Percentiles rank a stretch among this genome's conserved stretches.
phyloP scores from a whole-genome alignment of 208 protist genomes.

The Acanthamoeba sp. region DNA sequence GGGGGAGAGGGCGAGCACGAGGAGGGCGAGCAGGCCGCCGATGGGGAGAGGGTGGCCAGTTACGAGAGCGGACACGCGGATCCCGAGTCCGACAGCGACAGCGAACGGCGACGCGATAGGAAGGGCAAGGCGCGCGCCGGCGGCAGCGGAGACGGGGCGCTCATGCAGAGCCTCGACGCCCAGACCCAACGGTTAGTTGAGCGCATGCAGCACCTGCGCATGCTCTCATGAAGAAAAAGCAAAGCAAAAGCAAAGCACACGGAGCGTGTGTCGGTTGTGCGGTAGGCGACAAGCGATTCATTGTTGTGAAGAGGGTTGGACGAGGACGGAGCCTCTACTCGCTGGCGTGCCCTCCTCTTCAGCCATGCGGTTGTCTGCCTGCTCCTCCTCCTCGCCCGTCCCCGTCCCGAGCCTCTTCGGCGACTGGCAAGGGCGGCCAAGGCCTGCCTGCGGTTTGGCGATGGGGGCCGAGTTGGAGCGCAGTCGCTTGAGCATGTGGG shows the following conservation, averaged over 20 bases:
- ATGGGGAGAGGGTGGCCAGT: neutral
- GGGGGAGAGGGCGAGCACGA: neutral
- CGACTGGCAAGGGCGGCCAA: neutral
- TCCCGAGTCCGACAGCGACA: neutral
- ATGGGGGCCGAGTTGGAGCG: neutral
- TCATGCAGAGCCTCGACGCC: neutral
- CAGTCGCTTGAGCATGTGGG: neutral
- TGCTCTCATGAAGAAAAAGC: neutral
- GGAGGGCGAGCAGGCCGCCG: neutral
- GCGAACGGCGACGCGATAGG: neutral
- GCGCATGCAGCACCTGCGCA: neutral
- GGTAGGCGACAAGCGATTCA: neutral
- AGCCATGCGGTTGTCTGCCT: neutral
- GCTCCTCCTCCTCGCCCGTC: neutral
- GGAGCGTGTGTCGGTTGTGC: too few relatives aligned
- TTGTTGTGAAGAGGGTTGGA: neutral
- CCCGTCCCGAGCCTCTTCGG: neutral
- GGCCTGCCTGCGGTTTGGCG: neutral
- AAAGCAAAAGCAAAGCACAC: too few relatives aligned
- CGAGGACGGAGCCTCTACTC: too few relatives aligned
- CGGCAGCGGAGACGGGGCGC: neutral
- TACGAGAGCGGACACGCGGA: neutral
- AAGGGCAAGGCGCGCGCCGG: neutral
- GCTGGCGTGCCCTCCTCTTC: too few relatives aligned
- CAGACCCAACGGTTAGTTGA: neutral